Evolutionary conservation across 202 grass and related monocot species (phyloP), one percentile per base, ranked within the genome.

Genomic region (Elaeis oleifera): DNA sequence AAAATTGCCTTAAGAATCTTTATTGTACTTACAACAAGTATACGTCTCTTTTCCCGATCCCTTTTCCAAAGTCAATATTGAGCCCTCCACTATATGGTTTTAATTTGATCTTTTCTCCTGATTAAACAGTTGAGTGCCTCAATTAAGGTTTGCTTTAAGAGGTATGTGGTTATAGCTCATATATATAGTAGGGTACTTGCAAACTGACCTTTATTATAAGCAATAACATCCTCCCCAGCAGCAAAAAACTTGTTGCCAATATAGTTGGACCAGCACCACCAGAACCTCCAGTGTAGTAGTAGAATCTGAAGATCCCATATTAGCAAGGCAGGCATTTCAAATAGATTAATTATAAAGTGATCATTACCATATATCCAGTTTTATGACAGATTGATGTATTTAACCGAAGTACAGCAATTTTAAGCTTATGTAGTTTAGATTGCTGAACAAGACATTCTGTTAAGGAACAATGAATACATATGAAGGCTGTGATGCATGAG

Each of bases 181-280:
- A 14, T 9, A 7, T 39, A 9, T 39, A 9, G 6, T 39, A 9
- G 11, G 0, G 2, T 44, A 44, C 36, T 44, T 44, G 8, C 9
- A 80, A 3, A 61, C 56, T 17, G 60, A 91, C 92, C 87, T 78
- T 89, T 96, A 57, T 89, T 91, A 71, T 91, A 96, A 69, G 79
- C 91, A 75, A 91, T 89, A 70, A 96, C 91, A 83, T 96, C 87
- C 68, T 96, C 87, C 48, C 91, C 64, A 96, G 91, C 58, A 91
- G 85, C 51, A 96, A 48, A 67, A 96, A 82, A 80, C 91, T 96
- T 71, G 91, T 96, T 28, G 87, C 21, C 57, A 96, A 53, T 73
- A 96, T 96, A 58, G 91, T 91, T 63, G 91, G 91, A 11, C 91
- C 87, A 51, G 71, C 87, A 51, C 91, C 91, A 71, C 91, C 91